Evolutionary conservation across 768 basidiomycete genomes (phyloP).

Genomic region (Mycena rebaudengoi): DNA sequence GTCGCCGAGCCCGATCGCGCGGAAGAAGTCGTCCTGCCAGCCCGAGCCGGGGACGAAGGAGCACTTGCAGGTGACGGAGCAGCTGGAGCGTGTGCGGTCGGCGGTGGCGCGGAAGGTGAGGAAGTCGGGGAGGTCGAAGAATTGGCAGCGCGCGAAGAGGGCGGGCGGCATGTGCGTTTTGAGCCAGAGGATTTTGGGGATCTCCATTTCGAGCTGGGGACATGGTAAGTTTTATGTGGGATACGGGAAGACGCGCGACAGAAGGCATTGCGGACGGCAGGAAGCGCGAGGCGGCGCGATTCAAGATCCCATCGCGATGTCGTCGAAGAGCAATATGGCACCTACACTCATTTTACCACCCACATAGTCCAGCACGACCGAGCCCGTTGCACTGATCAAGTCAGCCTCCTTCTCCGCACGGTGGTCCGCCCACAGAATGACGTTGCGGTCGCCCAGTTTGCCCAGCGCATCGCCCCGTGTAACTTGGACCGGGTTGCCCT

Average conservation of each 20-base stretch:
- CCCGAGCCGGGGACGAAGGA: constrained; percentile 87
- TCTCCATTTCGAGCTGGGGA: constrained; percentile 93
- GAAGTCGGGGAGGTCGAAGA: constrained; percentile 95
- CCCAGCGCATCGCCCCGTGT: constrained; percentile 75
- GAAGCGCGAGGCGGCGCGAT: no score
- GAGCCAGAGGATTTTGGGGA: constrained; percentile 97
- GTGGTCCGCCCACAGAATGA: constrained; percentile 97
- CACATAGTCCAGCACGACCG: constrained; percentile 91
- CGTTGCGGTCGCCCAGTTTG: constrained; percentile 76
- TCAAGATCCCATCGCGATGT: no score
- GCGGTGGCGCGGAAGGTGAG: constrained; percentile 92
- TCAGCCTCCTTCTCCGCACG: constrained; percentile 93
- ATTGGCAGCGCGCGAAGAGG: constrained; percentile 79
- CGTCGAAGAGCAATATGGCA: no score
- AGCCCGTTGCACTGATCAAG: constrained; percentile 85
- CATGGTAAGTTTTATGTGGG: constrained; percentile 12
- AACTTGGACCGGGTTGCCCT: constrained; percentile 79
- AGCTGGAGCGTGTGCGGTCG: constrained; percentile 80
- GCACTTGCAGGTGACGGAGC: constrained; percentile 97
- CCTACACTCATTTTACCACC: constrained; percentile 94
- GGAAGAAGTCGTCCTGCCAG: constrained; percentile 91
- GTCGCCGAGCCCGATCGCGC: constrained; percentile 80
- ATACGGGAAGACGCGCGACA: neutral
- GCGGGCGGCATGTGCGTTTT: constrained; percentile 84
- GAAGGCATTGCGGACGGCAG: no score